These are phyloP conservation scores for Paraconiothyrium sp. DNA, from an alignment of 2,329 filamentous ascomycete genomes.

Conservation along the genomic window DNA sequence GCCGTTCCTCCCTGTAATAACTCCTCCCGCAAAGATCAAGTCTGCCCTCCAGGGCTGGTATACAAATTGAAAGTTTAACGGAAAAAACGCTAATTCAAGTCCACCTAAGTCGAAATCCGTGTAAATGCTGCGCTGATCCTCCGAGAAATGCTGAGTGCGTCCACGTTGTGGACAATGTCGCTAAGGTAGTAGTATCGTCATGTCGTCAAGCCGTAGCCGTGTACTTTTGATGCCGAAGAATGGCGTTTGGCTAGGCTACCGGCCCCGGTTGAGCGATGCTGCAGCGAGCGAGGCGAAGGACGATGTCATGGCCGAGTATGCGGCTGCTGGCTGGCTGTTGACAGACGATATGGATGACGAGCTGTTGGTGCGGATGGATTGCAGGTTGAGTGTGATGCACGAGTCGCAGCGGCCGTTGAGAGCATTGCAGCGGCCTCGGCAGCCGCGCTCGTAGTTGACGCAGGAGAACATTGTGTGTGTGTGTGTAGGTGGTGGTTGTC, in stretches of 20 bases:
- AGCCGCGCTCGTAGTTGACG: slow-evolving; percentile 56
- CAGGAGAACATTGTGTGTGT: slow-evolving; percentile 53
- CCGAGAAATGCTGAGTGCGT: slow-evolving; percentile 3
- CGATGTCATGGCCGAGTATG: slow-evolving; percentile 52
- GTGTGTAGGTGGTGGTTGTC: slow-evolving; percentile 11
- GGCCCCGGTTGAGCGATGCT: slow-evolving; percentile 34
- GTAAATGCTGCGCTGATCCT: slow-evolving; percentile 18
- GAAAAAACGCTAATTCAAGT: slow-evolving; percentile 8
- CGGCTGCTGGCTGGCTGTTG: slow-evolving; percentile 32
- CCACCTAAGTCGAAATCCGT: not conserved
- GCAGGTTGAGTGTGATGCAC: slow-evolving; percentile 53
- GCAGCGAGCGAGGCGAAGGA: slow-evolving; percentile 53
- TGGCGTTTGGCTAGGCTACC: slow-evolving; percentile 23
- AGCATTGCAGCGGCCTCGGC: slow-evolving; percentile 53
- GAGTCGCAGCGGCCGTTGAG: slow-evolving; percentile 49
- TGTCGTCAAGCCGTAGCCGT: slow-evolving; percentile 13
- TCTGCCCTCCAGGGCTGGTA: no score
- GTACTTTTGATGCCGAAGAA: slow-evolving; percentile 19
- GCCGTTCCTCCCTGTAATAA: not conserved
- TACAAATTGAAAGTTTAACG: no score
- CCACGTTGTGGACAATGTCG: slow-evolving; percentile 13
- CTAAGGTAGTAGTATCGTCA: slow-evolving; percentile 11
- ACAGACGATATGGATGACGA: slow-evolving; percentile 44
- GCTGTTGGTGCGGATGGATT: slow-evolving; percentile 42
- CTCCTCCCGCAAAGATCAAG: not conserved